These are phyloP conservation scores for Sordariomycetes sp. DNA, from an alignment of 2,329 filamentous ascomycete genomes.

Conservation along the genomic window DNA sequence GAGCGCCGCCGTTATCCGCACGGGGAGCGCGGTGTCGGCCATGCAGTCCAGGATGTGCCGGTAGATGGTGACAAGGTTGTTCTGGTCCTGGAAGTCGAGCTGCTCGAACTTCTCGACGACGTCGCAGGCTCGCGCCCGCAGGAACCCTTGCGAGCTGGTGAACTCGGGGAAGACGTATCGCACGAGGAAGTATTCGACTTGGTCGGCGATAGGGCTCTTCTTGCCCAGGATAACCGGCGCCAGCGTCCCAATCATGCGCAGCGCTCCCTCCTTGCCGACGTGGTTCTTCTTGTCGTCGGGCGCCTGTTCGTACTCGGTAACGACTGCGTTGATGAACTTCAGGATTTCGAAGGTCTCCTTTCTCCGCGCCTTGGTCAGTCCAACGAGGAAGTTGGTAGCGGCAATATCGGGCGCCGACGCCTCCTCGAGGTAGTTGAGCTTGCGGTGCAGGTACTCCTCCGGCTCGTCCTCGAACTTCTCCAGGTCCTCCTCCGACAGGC, in stretches of 20 bases:
- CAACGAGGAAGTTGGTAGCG: slow-evolving; percentile 92
- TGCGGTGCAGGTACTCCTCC: slow-evolving; percentile 92
- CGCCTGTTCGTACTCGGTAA: slow-evolving; percentile 81
- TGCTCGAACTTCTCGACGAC: slow-evolving; percentile 97
- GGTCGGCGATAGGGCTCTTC: slow-evolving; percentile 95
- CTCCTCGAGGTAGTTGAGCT: slow-evolving; percentile 96
- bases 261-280: slow-evolving; percentile 87
- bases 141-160: slow-evolving; percentile 80
- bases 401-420: slow-evolving; percentile 90
- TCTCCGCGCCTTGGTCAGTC: slow-evolving; percentile 84
- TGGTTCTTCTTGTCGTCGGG: slow-evolving; percentile 87
- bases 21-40: slow-evolving; percentile 86
- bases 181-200: slow-evolving; percentile 97
- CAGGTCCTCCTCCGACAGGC: slow-evolving; percentile 82
- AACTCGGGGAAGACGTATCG: slow-evolving; percentile 98
- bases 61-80: slow-evolving; percentile 94
- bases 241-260: slow-evolving; percentile 94
- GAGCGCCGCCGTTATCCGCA: slow-evolving; percentile 86
- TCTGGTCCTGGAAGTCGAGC: slow-evolving; percentile 90
- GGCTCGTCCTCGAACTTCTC: slow-evolving; percentile 92
- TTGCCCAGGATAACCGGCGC: slow-evolving; percentile 92
- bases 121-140: slow-evolving; percentile 90
- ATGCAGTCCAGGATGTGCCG: slow-evolving; percentile 94
- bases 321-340: slow-evolving; percentile 88
- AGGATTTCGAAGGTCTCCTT: slow-evolving; percentile 95